A percentile compares a stretch with the other conserved stretches of the same genome.
phyloP scores from a whole-genome alignment of 1,139 yeast genomes.

The Trichomonascaceae sp. region DNA sequence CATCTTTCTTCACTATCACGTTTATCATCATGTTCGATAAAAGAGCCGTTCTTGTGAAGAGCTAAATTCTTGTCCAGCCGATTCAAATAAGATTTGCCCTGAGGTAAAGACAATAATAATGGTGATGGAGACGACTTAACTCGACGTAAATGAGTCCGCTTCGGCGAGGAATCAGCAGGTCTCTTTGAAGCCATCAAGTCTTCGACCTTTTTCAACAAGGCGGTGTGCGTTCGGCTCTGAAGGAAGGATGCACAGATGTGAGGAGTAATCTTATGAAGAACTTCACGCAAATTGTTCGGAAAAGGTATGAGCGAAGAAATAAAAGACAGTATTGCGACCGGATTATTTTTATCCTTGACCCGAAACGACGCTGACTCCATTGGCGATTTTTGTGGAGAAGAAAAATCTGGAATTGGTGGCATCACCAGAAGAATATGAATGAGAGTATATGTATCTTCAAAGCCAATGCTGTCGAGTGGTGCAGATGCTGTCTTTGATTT shows the following conservation, averaged over 20 bases:
- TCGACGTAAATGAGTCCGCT: background rate
- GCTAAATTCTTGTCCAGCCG: background rate
- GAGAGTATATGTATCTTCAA: slow-evolving; percentile 30
- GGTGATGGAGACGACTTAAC: background rate
- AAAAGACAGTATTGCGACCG: slow-evolving; percentile 31
- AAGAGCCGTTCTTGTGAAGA: background rate
- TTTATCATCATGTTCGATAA: background rate
- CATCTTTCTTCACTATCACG: background rate
- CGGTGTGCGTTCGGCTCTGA: slow-evolving; percentile 30
- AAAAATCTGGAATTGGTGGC: slow-evolving; percentile 14
- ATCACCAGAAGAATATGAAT: slow-evolving; percentile 29
- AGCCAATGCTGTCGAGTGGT: slow-evolving; percentile 25
- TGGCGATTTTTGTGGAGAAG: slow-evolving; percentile 7
- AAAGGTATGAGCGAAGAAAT: slow-evolving; percentile 32
- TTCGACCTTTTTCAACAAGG: slow-evolving; percentile 20
- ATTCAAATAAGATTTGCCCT: background rate
- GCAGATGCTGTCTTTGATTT: slow-evolving; percentile 8
- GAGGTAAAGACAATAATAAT: background rate
- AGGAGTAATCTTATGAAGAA: slow-evolving; percentile 27
- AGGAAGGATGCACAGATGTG: slow-evolving; percentile 30
- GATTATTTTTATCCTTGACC: slow-evolving; percentile 17
- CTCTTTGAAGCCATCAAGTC: background rate
- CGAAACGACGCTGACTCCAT: background rate
- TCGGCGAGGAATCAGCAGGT: background rate
- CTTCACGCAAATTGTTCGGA: slow-evolving; percentile 25